Evolutionary conservation across 768 basidiomycete species (phyloP), one percentile per base, ranked within the genome.

Genomic region (Cyclocybe cylindracea): DNA sequence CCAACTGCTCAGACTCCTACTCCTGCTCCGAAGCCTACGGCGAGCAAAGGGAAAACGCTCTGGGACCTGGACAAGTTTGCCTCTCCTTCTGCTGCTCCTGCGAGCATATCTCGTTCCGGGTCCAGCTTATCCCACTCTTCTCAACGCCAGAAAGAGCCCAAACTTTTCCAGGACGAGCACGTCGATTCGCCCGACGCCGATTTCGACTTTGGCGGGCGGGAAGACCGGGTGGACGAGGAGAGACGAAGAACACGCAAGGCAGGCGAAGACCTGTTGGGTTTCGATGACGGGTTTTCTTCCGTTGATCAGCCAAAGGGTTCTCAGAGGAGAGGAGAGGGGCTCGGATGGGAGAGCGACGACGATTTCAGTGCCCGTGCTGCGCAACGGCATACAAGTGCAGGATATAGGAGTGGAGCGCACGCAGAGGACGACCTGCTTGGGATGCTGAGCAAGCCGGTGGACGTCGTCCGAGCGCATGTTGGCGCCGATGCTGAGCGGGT

Each of bases 391-490:
- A 44, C 19, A 19, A 10, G 36, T 29, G 39, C 32, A 45, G 11
- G 32, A 11, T n/a, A n/a, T n/a, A n/a, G n/a, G n/a, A n/a, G n/a
- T 18, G 19, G 18, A 39, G n/a, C 10, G 31, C 18, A 31, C 24
- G 53, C 33, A 14, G 84, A 86, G n/a, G 84, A 87, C 56, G 87
- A 92, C 68, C 78, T 94, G 36, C 67, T 94, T 10, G 90, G 90
- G 1, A 78, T 74, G 37, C 66, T 92, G 3, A 73, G 75, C 39
- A 84, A 82, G 61, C 89, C 90, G 19, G 74, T 85, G 13, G 76
- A 75, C 31, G 64, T 63, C 13, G 61, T 71, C 37, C 61, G 58
- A 34, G 66, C 67, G 56, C 48, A 55, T 32, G 24, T 35, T 40
- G 24, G 24, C 24, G 24, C 24, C 10, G 33, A 10, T 43, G 10